Percentiles rank a stretch among this genome's conserved stretches.
phyloP scores from a whole-genome alignment of 2,329 filamentous ascomycete species.

The Helicocarpus griseus region DNA sequence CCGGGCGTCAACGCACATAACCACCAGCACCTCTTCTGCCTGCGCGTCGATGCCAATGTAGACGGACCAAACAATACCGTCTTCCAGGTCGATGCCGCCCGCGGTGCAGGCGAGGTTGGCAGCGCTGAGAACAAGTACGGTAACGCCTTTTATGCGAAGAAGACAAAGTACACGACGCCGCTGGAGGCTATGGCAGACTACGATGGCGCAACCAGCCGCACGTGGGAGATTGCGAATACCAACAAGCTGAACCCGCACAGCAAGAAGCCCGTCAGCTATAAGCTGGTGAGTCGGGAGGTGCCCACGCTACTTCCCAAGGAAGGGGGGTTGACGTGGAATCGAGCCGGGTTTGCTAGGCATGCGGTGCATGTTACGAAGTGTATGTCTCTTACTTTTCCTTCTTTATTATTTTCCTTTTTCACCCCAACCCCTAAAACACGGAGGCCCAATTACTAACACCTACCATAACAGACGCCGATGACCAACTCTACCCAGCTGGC shows the following conservation, averaged over 20 bases:
- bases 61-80: conserved; percentile 79
- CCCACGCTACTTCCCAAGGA: conserved; percentile 70
- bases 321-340: conserved; percentile 75
- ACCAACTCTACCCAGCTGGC: conserved; percentile 75
- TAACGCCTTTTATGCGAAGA: conserved; percentile 80
- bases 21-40: conserved; percentile 89
- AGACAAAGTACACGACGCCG: conserved; percentile 66
- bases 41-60: conserved; percentile 77
- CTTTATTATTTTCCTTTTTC: conserved; percentile 1
- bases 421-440: conserved; percentile 1
- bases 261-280: conserved; percentile 76
- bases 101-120: conserved; percentile 63
- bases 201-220: conserved; percentile 65
- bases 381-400: conserved; percentile 37
- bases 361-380: conserved; percentile 84
- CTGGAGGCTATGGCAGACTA: conserved; percentile 67
- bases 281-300: conserved; percentile 79
- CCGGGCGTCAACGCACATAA: conserved; percentile 90
- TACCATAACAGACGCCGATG: conserved; percentile 55
- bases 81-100: conserved; percentile 68
- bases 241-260: conserved; percentile 77
- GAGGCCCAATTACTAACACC: conserved; percentile 5
- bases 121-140: conserved; percentile 77
- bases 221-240: conserved; percentile 86
- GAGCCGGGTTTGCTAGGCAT: conserved; percentile 78